Evolutionary conservation across 2,329 filamentous ascomycete genomes (phyloP).

Genomic region (Colletotrichum abscissum): DNA sequence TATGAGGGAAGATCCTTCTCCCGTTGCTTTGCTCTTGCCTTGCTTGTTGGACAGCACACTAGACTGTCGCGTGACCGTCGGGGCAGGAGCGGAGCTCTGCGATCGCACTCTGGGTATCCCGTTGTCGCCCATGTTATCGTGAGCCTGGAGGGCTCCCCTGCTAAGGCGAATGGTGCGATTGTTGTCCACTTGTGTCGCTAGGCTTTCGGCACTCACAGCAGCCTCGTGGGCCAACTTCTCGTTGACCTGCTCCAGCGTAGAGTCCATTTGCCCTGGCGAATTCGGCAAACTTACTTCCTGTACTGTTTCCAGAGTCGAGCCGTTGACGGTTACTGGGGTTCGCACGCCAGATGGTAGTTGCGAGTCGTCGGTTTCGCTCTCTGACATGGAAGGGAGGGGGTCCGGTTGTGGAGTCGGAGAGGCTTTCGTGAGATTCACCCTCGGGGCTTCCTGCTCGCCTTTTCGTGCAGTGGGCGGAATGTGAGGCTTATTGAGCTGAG

Average conservation of each 20-base stretch:
- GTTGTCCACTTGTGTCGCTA: constrained; percentile 50
- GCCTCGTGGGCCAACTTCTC: constrained; percentile 59
- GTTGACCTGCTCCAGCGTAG: constrained; percentile 62
- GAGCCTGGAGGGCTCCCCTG: constrained; percentile 57
- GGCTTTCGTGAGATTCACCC: constrained; percentile 64
- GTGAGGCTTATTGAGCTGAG: constrained; percentile 60
- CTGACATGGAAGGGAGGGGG: constrained; percentile 51
- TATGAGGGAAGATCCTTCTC: constrained; percentile 89
- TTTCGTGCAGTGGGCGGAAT: constrained; percentile 54
- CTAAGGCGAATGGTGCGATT: constrained; percentile 55
- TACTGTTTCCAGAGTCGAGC: constrained; percentile 84
- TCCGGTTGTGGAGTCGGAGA: constrained; percentile 58
- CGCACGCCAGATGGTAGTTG: constrained; percentile 64
- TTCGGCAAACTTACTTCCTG: constrained; percentile 87
- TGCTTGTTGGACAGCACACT: constrained; percentile 72
- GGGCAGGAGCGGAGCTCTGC: constrained; percentile 58
- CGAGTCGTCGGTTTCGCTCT: constrained; percentile 65
- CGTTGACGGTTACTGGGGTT: constrained; percentile 67
- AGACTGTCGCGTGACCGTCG: constrained; percentile 72
- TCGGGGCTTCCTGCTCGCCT: constrained; percentile 61
- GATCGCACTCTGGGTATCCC: constrained; percentile 62
- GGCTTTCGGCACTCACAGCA: constrained; percentile 54
- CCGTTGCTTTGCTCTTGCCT: constrained; percentile 72
- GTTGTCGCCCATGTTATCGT: constrained; percentile 73
- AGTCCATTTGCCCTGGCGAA: constrained; percentile 67